Conservation (phyloP, 129 eudicot genomes). For the Scalesia atractyloides region DNA sequence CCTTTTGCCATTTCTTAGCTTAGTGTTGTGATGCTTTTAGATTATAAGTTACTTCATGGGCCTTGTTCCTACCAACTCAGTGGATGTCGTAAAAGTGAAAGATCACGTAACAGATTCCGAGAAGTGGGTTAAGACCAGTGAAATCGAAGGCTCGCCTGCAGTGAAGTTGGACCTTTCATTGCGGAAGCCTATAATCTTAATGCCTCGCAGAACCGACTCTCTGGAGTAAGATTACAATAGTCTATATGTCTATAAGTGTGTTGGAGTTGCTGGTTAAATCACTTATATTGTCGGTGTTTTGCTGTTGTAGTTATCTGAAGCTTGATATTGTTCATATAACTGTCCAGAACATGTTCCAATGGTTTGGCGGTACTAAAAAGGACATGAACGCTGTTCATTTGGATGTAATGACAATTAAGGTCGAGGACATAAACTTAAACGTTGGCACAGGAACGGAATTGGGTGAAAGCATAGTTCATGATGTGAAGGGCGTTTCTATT, state of each 20-base stretch:
- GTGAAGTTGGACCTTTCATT: slow-evolving; percentile 91
- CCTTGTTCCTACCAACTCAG: slow-evolving; percentile 73
- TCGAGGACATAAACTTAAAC: slow-evolving; percentile 91
- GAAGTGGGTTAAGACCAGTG: slow-evolving; percentile 81
- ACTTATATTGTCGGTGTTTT: slow-evolving; percentile 20
- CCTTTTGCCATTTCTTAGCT: slow-evolving; percentile 30
- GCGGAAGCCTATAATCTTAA: slow-evolving; percentile 82
- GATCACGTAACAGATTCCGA: slow-evolving; percentile 90
- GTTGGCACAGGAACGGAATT: slow-evolving; percentile 76
- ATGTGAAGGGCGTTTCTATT: slow-evolving; percentile 82
- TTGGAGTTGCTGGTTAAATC: background rate
- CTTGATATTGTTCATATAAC: slow-evolving; percentile 95
- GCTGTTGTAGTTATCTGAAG: slow-evolving; percentile 80
- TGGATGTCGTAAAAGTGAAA: slow-evolving; percentile 68
- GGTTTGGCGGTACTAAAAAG: slow-evolving; percentile 73
- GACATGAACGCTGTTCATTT: slow-evolving; percentile 76
- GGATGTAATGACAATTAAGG: slow-evolving; percentile 70
- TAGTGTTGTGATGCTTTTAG: slow-evolving; percentile 41
- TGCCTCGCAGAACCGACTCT: slow-evolving; percentile 92
- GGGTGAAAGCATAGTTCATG: slow-evolving; percentile 90
- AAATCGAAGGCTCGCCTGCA: slow-evolving; percentile 98
- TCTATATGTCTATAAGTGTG: background rate
- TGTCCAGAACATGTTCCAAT: slow-evolving; percentile 77
- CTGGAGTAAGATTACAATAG: slow-evolving; percentile 59
- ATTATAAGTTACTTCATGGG: slow-evolving; percentile 88